Base-by-base conservation (phyloP, 139 green algal genomes). In the Pleodorina starrii region DNA sequence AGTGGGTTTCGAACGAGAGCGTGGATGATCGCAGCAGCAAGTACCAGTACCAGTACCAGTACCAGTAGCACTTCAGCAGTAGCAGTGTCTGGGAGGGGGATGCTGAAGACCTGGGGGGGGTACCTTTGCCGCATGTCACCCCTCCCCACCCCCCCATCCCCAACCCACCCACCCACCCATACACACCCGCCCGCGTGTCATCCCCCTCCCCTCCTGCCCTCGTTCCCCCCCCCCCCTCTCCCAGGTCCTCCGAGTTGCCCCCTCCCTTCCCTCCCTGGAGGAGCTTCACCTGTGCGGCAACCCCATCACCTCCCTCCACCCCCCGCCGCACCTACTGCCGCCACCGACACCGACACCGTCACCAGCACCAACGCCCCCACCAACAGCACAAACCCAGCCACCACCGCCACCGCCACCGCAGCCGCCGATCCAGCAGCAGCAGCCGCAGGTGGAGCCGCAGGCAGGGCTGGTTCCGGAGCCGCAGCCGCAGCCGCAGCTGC, bases 201-300 rank as follows among this genome's bases (percentile, higher is more conserved):
- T 17, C 17, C 48, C 38, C 36, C 5, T 25, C 32, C 69, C 69
- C 35, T 25, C 69, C 35, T 5, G 5, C 36, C 32, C 35, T 50
- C 36, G 35, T 12, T 3, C 38, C 69, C 35, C 36, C 38, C 38
- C 32, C 32, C 69, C 32, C 36, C 35, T 36, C 69, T 48, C 69
- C 11, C 90, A 91, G 80, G 72, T 91, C 57, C 25, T 87, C 38
- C 3, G 11, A 0, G 60, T 97, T 42, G 92, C 85, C 11, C n/a
- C 48, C 16, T 73, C 23, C 38, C 79, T 97, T 54, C 95, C 95
- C 1, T 46, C 29, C 48, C 85, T 98, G 76, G 29, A 88, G 38
- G 93, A 97, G 92, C 94, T 98, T 23, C 93, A 96, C 85, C 81
- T 97, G 0, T 94, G 91, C 57, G 87, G 86, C 60, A 98, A 97